Conservation (phyloP, 2,329 filamentous ascomycete genomes). For the Fusarium piperis region DNA sequence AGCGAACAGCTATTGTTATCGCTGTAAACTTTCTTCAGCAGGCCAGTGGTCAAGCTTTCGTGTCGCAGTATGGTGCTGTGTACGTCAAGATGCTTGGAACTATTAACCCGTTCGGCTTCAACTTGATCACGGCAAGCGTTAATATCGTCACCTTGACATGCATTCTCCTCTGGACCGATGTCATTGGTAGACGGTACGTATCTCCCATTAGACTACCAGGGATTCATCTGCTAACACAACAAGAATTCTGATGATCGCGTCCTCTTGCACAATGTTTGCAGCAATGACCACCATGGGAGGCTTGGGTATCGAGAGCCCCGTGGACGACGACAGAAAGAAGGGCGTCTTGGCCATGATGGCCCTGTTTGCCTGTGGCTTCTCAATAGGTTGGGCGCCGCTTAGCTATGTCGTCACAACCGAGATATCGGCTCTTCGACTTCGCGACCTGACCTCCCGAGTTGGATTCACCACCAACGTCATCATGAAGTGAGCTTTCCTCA, state of each 20-base stretch:
- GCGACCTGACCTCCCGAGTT: slow-evolving; percentile 18
- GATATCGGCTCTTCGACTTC: slow-evolving; percentile 27
- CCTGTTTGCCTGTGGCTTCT: slow-evolving; percentile 30
- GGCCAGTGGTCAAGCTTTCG: slow-evolving; percentile 35
- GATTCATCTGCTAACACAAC: neutral
- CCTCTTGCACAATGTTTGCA: slow-evolving; percentile 26
- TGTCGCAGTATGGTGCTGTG: slow-evolving; percentile 34
- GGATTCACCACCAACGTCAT: slow-evolving; percentile 28
- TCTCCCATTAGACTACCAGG: rapidly evolving
- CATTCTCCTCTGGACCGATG: slow-evolving; percentile 7
- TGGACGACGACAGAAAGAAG: slow-evolving; percentile 29
- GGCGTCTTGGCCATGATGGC: slow-evolving; percentile 40
- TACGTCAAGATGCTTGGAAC: slow-evolving; percentile 35
- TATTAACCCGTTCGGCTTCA: slow-evolving; percentile 42
- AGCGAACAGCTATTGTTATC: slow-evolving; percentile 22
- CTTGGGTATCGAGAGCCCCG: slow-evolving; percentile 22
- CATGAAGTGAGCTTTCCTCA: slow-evolving; percentile 4
- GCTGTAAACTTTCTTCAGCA: slow-evolving; percentile 30
- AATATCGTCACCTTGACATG: slow-evolving; percentile 11
- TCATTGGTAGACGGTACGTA: slow-evolving; percentile 24
- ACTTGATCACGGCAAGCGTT: slow-evolving; percentile 33
- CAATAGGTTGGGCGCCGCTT: slow-evolving; percentile 16
- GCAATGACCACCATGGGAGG: slow-evolving; percentile 41
- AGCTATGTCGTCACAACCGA: slow-evolving; percentile 35
- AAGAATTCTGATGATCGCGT: slow-evolving; percentile 20